A percentile compares a stretch with the other conserved stretches of the same genome.
Evolutionary conservation across 2,329 filamentous ascomycete genomes (phyloP).

Genomic region (Fusarium succisae): DNA sequence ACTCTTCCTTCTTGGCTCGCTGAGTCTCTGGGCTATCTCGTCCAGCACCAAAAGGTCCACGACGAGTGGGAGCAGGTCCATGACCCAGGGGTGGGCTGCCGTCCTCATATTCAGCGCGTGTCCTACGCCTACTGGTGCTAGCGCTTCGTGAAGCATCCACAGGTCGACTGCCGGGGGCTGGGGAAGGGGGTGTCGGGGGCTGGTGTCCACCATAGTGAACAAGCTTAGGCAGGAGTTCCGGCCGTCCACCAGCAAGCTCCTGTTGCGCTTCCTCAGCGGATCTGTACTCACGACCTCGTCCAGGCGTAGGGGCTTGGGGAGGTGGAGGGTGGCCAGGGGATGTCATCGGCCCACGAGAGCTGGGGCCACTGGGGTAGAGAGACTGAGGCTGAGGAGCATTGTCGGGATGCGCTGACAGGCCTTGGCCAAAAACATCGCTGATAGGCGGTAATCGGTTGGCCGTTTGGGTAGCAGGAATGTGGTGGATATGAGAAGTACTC

Average conservation of each 20-base stretch:
- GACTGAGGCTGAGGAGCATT: conserved; percentile 51
- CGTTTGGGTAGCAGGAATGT: conserved; percentile 87
- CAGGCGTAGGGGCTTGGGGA: conserved; percentile 61
- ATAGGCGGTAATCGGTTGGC: conserved; percentile 93
- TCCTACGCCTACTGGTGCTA: conserved; percentile 76
- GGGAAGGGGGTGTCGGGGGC: conserved; percentile 89
- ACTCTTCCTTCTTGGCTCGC: conserved; percentile 90
- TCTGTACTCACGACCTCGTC: conserved; percentile 84
- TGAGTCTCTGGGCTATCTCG: conserved; percentile 85
- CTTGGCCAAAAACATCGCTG: conserved; percentile 90
- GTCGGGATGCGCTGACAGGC: conserved; percentile 71
- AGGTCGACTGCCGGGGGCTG: conserved; percentile 63
- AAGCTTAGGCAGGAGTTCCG: conserved; percentile 90
- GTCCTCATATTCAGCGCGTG: conserved; percentile 92
- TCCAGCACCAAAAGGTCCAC: conserved; percentile 81
- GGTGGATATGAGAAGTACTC: conserved; percentile 89
- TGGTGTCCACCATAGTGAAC: conserved; percentile 96
- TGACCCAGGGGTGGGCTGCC: conserved; percentile 86
- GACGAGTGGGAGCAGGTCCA: conserved; percentile 68
- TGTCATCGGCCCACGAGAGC: conserved; percentile 73
- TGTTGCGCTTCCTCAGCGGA: conserved; percentile 96
- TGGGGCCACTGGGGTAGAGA: conserved; percentile 70
- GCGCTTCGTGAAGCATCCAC: conserved; percentile 65
- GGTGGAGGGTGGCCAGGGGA: conserved; percentile 79
- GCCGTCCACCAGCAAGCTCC: conserved; percentile 87